Evolutionary conservation across 208 protist species (phyloP).

Genomic region (Trypanosoma platydactyli): DNA sequence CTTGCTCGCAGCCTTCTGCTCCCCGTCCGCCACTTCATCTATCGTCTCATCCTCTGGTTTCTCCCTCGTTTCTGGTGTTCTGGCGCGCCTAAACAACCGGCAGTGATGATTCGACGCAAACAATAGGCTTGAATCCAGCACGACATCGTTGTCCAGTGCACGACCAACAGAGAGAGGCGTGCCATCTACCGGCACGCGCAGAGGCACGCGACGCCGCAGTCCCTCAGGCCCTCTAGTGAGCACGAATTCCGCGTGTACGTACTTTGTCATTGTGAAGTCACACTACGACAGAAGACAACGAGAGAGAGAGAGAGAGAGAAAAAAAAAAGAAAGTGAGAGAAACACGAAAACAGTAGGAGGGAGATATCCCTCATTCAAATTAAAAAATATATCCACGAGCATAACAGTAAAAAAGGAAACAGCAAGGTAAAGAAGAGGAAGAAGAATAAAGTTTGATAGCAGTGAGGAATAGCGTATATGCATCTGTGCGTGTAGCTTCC

Average conservation of each 20-base stretch:
- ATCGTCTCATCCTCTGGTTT: not conserved
- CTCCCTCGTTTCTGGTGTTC: not conserved
- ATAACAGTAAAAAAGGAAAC: not conserved
- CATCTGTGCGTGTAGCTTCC: not conserved
- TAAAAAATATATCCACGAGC: too few relatives aligned
- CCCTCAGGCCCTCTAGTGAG: constrained; percentile 58
- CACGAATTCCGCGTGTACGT: constrained; percentile 38
- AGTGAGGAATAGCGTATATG: constrained; percentile 1
- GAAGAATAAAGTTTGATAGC: not conserved
- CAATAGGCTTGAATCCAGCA: constrained; percentile 68
- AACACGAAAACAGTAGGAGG: not conserved
- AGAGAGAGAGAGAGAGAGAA: not conserved
- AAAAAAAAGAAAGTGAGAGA: not conserved
- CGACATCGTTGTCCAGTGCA: constrained; percentile 47
- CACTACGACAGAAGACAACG: not conserved
- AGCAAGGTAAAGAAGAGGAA: not conserved
- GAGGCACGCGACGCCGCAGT: constrained; percentile 41
- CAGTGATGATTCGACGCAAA: constrained; percentile 86
- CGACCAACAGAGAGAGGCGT: constrained; percentile 65
- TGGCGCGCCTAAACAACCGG: constrained; percentile 42
- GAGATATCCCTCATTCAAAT: too few relatives aligned
- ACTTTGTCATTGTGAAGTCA: constrained; percentile 16
- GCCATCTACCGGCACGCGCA: constrained; percentile 46
- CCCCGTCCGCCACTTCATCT: constrained; percentile 1
- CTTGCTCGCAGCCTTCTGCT: not conserved